A percentile compares a stretch with the other conserved stretches of the same genome.
phyloP scores from a whole-genome alignment of 306 rosid genomes.

The Inga leiocalycina region DNA sequence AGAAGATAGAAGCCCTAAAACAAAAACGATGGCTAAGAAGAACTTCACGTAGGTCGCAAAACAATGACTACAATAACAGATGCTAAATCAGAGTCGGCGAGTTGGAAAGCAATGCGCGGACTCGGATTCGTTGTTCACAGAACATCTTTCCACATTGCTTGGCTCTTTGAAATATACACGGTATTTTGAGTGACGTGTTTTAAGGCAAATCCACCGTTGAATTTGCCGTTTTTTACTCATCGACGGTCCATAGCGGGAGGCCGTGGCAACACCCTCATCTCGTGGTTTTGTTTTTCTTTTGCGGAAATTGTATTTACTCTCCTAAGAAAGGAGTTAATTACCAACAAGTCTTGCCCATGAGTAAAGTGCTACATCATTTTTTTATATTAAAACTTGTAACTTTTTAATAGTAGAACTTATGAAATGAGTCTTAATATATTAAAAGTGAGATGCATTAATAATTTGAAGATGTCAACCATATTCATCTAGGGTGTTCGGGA shows the following conservation, averaged over 20 bases:
- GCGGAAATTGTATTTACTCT: too few species aligned
- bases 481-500: too few species aligned
- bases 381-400: too few species aligned
- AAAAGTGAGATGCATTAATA: too few species aligned
- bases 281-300: too few species aligned
- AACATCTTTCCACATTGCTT: not conserved
- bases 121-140: not conserved
- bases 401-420: too few species aligned
- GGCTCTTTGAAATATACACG: not conserved
- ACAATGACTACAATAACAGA: not conserved
- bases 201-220: not conserved
- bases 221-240: not conserved
- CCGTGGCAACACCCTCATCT: not conserved
- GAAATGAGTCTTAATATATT: too few species aligned
- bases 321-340: too few species aligned
- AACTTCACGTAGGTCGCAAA: not conserved
- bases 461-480: too few species aligned
- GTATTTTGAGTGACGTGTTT: not conserved
- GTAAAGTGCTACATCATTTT: too few species aligned
- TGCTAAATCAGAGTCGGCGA: not conserved
- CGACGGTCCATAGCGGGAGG: not conserved
- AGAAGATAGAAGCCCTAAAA: constrained; percentile 28
- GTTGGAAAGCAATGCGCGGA: too few species aligned
- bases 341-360: too few species aligned
- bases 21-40: not conserved